Base-by-base conservation (phyloP, 2,329 filamentous ascomycete genomes). In the Penicillium sp. region DNA sequence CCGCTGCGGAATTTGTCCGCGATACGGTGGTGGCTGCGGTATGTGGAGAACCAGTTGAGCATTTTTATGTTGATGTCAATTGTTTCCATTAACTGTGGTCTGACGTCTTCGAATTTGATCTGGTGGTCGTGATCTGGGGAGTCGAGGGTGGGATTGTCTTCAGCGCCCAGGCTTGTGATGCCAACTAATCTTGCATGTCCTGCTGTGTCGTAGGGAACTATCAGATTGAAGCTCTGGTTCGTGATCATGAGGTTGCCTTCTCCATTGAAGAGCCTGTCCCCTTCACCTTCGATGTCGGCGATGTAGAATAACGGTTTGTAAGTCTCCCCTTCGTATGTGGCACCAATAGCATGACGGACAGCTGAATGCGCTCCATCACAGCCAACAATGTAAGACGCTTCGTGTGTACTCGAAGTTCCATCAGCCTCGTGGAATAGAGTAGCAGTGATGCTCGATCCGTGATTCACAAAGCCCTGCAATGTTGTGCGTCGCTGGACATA, bases 361-460 rank as follows among this genome's bases (percentile, higher is more conserved):
- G 70, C 73, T 0, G 79, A 82, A 16, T 77, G 75, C 0, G 80
- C 77, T 1, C 82, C 81, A 39, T 84, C 82, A 5, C 81, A 81
- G 1, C 79, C 81, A 3, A 82, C 73, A 3, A 76, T 74, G 49
- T 80, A 84, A 9, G 49, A 66, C 60, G 56, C 71, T 64, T 57
- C 66, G 63, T 48, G 77, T 21, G 47, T 59, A 29, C 62, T 54
- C 31, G 71, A 63, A 16, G 55, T 64, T 0, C 56, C 58, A 16
- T 59, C 45, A 1, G 43, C 21, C 24, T 61, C 50, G 5, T 44
- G 53, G 10, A 66, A 29, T 9, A 61, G 56, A 6, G 65, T 62
- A 39, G 62, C 69, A 3, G 56, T 58, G 18, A 72, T 52, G n/a
- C 54, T 41, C 2, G 58, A 54, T 0, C 56, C 64, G 27, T 63